phyloP scores from a whole-genome alignment of 2,329 filamentous ascomycete species.

The Xylariaceae sp. region DNA sequence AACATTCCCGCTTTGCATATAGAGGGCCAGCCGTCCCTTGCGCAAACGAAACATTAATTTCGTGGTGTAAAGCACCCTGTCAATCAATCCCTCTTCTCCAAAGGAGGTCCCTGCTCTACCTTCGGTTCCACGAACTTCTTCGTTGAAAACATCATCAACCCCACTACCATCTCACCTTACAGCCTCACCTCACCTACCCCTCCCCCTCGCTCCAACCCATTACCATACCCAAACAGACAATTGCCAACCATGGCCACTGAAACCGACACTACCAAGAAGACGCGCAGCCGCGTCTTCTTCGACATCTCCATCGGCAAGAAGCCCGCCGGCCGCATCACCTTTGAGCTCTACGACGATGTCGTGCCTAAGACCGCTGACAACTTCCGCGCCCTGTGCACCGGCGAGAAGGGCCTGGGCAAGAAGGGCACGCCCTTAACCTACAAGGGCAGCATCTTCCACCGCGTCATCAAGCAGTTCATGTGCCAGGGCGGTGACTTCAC shows the following conservation, averaged over 20 bases:
- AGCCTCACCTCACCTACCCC: too few relatives aligned
- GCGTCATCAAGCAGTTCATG: conserved; percentile 98
- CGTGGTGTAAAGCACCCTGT: too few relatives aligned
- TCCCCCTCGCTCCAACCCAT: too few relatives aligned
- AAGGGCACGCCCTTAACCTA: conserved; percentile 83
- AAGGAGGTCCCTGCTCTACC: too few relatives aligned
- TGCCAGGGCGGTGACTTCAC: conserved; percentile 98
- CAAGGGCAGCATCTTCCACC: conserved; percentile 91
- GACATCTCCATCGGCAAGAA: conserved; percentile 79
- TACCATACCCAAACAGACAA: neutral
- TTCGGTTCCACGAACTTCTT: too few relatives aligned
- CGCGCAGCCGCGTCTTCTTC: conserved; percentile 83
- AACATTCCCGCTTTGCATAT: too few relatives aligned
- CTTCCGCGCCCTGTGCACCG: conserved; percentile 90
- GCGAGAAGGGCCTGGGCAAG: conserved; percentile 84
- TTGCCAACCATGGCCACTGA: conserved; percentile 29
- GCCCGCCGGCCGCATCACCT: conserved; percentile 71
- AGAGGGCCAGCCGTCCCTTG: too few relatives aligned
- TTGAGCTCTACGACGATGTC: conserved; percentile 74
- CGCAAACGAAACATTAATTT: too few relatives aligned
- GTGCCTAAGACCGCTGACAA: conserved; percentile 96
- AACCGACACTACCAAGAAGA: conserved; percentile 30
- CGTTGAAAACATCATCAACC: too few relatives aligned
- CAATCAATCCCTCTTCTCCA: too few relatives aligned
- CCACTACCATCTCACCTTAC: too few relatives aligned